Evolutionary conservation across 768 basidiomycete genomes (phyloP).

Genomic region (Phylloporus sp.): DNA sequence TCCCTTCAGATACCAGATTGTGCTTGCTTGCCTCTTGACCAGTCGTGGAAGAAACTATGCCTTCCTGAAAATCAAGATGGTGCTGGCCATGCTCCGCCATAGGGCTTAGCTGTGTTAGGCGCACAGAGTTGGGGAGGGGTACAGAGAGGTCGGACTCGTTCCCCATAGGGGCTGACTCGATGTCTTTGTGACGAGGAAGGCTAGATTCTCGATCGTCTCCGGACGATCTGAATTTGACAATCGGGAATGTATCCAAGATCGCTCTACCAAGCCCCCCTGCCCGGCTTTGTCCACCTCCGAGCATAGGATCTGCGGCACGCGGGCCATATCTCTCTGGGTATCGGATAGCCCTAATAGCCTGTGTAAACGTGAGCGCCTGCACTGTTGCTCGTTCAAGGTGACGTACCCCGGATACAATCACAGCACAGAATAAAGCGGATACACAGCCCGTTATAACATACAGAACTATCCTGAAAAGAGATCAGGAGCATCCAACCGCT

Average conservation of each 20-base stretch:
- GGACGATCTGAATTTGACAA: constrained; percentile 73
- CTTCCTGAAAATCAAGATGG: not conserved
- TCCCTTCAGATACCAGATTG: constrained; percentile 1
- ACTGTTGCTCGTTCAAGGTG: not conserved
- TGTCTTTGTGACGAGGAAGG: constrained; percentile 27
- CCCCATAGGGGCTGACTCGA: constrained; percentile 22
- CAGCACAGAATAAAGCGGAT: constrained; percentile 76
- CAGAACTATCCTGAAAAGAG: constrained; percentile 59
- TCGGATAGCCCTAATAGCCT: constrained; percentile 82
- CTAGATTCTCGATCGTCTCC: constrained; percentile 10
- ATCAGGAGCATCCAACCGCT: constrained; percentile 9
- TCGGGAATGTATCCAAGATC: constrained; percentile 92
- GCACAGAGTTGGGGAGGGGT: constrained; percentile 8
- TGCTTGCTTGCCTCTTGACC: constrained; percentile 1
- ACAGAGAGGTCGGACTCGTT: not conserved
- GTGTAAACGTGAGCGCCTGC: constrained; percentile 4
- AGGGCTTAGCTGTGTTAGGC: constrained; percentile 5
- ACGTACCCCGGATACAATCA: constrained; percentile 80
- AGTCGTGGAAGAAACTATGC: not conserved
- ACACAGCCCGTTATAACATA: constrained; percentile 90
- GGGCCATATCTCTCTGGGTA: constrained; percentile 93
- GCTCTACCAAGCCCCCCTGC: constrained; percentile 87
- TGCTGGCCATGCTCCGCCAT: not conserved
- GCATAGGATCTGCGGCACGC: constrained; percentile 37
- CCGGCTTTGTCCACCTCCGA: constrained; percentile 52